Percentiles rank a stretch among this genome's conserved stretches.
These are phyloP conservation scores for Nannochloropsis salina DNA, from an alignment of 108 stramenopile genomes.

Conservation along the genomic window DNA sequence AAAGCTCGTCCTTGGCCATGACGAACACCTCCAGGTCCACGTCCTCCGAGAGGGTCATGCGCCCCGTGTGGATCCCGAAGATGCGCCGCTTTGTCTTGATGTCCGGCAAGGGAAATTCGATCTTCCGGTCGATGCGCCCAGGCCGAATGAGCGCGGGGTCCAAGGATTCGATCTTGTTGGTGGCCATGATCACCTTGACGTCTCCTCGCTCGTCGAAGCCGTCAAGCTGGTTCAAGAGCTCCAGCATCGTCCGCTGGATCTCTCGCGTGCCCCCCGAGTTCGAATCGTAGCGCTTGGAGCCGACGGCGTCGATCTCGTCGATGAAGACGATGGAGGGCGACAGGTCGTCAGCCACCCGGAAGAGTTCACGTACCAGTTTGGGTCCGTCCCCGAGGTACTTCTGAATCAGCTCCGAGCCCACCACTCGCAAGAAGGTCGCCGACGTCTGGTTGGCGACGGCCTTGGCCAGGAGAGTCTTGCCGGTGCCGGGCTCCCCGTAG, in stretches of 20 bases:
- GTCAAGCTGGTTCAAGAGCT: slow-evolving; percentile 96
- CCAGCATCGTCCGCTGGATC: slow-evolving; percentile 99
- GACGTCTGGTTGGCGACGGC: slow-evolving; percentile 98
- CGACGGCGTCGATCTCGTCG: slow-evolving; percentile 99
- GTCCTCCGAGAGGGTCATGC: slow-evolving; percentile 88
- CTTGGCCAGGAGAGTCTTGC: slow-evolving; percentile 96
- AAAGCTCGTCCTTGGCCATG: slow-evolving; percentile 95
- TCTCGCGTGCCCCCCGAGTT: slow-evolving; percentile 87
- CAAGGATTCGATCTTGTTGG: slow-evolving; percentile 93
- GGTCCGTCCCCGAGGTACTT: slow-evolving; percentile 99
- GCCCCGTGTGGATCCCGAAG: slow-evolving; percentile 92
- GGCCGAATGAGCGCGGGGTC: slow-evolving; percentile 98
- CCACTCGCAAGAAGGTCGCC: slow-evolving; percentile 94
- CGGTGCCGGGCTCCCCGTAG: slow-evolving; percentile 96
- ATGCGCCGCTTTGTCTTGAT: slow-evolving; percentile 95
- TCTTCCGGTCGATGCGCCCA: slow-evolving; percentile 98
- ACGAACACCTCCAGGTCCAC: slow-evolving; percentile 96
- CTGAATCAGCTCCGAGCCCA: slow-evolving; percentile 95
- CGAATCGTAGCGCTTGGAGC: slow-evolving; percentile 93
- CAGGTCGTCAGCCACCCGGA: slow-evolving; percentile 91
- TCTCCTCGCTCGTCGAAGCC: slow-evolving; percentile 97
- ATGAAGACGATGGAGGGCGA: slow-evolving; percentile 96
- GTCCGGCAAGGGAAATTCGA: slow-evolving; percentile 97
- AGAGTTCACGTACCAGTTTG: slow-evolving; percentile 96
- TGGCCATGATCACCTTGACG: slow-evolving; percentile 99